Evolutionary conservation across 1,284 basidiomycete genomes (phyloP), one percentile per base, ranked within the genome.

Genomic region (Thecaphora frezii): DNA sequence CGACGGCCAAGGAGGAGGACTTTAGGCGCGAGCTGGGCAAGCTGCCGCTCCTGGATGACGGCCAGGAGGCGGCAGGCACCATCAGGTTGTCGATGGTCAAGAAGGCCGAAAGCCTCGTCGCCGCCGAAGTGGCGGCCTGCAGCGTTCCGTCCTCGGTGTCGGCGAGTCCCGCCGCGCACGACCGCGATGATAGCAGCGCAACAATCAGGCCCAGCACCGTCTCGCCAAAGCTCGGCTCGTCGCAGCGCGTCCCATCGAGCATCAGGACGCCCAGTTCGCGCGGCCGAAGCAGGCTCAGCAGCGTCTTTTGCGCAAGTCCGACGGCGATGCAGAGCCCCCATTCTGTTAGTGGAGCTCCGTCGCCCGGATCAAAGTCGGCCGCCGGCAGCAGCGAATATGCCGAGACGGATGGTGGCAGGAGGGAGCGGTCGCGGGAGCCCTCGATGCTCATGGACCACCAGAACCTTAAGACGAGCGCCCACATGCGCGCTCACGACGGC

Each of bases 401-500:
- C 21, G 47, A 50, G 2, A 51, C 51, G 1, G 50, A 54, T 8
- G 40, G 45, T 1, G 46, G 51, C 14, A 33, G 42, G 4, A 46
- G 44, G 9, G 57, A 58, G 41, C 46, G 61, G 28, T 70, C 68
- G 4, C 45, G 68, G 25, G 63, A 67, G 36, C 68, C 68, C 2
- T 70, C 68, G 1, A 58, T 70, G 54, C 51, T 70, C 18, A 30
- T 53, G 19, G 16, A 19, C 14, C 24, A 40, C 22, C 26, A 53
- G 3, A 37, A 30, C n/a, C 22, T 54, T 13, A 48, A 44, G 5
- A 28, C 54, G 3, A 62, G 57, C 24, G 52, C 45, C 13, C 66
- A 58, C 49, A 30, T 67, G 43, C 48, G 61, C 1, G 68, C 57
- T 10, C 50, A 66, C 26, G 68, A 70, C 48, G 68, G 68, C 8